Evolutionary conservation across 2,329 filamentous ascomycete species (phyloP), one percentile per base, ranked within the genome.

Genomic region (Pyricularia sp.): DNA sequence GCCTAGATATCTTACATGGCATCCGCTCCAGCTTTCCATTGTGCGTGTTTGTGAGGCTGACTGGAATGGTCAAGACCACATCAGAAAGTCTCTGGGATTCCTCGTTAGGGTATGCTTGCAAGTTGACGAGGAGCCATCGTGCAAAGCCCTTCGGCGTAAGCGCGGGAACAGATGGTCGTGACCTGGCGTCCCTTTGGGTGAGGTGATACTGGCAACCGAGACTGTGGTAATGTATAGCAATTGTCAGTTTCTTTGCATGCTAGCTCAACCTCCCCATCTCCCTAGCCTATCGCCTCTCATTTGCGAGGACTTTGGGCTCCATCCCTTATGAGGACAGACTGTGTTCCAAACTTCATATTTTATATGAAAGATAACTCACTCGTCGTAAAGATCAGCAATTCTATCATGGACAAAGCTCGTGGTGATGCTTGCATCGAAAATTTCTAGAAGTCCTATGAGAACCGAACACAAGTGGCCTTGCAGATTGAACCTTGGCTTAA

Each of bases 1-100:
- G 85, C 59, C 92, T 84, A 0, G 92, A 89, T 2, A 97, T 83
- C 73, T 93, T 89, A 72, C 92, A 93, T 0, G 93, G 93, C 68
- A 96, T 89, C 2, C 91, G 83, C 77, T 94, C 91, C 12, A 85
- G 87, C 71, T 84, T 86, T 65, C 90, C 85, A 64, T 88, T 84
- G 0, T 88, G 73, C 77, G 88, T 72, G 10, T 78, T 79, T 66
- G 82, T 79, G 0, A 80, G 79, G 33, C 83, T 78, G 73, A 96
- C 90, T 0, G 92, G 90, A 78, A 94, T 86, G 64, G 89, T 85
- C 3, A 87, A 77, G 3, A 94, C 86, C 26, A 92, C 86, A 69
- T 85, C 88, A 63, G 87, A 83, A 4, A 97, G 81, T 11, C 93
- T 87, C 61, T 85, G 83, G 69, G 88, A 90, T 77, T 97, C 93